A percentile compares a stretch with the other conserved stretches of the same genome.
Conservation (phyloP, 306 rosid genomes). For the Cotoneaster glaucophyllus region DNA sequence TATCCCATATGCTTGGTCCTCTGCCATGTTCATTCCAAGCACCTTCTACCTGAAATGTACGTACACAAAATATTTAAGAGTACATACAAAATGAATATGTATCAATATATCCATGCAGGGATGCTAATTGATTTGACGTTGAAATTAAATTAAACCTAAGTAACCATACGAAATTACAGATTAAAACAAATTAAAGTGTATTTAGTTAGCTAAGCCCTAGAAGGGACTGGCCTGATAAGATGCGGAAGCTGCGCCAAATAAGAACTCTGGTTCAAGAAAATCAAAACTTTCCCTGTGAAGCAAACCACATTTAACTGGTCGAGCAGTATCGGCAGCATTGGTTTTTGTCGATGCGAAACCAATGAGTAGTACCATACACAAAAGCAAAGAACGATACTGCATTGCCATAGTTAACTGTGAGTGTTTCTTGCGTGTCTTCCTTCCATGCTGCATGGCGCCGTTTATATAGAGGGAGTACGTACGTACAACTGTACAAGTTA, state of each 20-base stretch:
- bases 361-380: neutral
- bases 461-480: neutral
- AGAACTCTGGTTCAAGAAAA: slow-evolving; percentile 3
- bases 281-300: slow-evolving; percentile 30
- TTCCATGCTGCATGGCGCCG: neutral
- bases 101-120: neutral
- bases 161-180: neutral
- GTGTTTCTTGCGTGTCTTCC: neutral
- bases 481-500: neutral
- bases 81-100: neutral
- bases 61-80: neutral
- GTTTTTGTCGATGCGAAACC: neutral
- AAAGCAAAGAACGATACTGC: neutral
- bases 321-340: neutral
- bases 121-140: neutral
- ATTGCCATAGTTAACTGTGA: neutral
- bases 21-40: neutral
- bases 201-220: neutral
- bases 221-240: neutral
- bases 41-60: neutral
- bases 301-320: neutral
- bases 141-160: neutral
- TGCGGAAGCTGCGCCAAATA: neutral
- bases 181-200: neutral
- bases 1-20: neutral